Percentiles rank a stretch among this genome's conserved stretches.
Conservation (phyloP, 352 stramenopile species). For the Ophiocytium majus region DNA sequence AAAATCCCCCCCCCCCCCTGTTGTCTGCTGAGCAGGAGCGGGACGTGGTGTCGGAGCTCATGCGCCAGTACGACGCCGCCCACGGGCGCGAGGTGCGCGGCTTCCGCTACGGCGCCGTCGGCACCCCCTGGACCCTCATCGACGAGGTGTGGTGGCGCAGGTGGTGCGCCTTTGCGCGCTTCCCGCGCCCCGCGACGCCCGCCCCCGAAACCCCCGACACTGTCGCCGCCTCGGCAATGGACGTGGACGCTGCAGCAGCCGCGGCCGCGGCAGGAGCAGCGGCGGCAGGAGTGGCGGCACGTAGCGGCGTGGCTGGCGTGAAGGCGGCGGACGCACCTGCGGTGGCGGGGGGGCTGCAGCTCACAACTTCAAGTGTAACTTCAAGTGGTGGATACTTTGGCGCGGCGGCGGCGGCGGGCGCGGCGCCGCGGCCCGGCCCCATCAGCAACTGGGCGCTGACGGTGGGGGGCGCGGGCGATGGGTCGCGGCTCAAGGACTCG, state of each 20-base stretch:
- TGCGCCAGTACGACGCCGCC: conserved; percentile 14
- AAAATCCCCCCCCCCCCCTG: no score
- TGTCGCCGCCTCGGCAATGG: not conserved
- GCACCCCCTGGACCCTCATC: conserved; percentile 15
- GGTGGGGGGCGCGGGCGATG: not conserved
- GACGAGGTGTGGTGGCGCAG: not conserved
- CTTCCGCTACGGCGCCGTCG: conserved; percentile 1
- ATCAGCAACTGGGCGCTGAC: conserved; percentile 19
- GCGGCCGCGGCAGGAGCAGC: not conserved
- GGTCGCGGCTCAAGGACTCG: not conserved
- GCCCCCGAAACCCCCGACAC: no score
- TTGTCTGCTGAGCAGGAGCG: no score
- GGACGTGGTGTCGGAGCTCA: conserved; percentile 40
- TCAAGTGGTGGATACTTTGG: not conserved
- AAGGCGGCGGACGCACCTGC: not conserved
- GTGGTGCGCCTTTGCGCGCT: not conserved
- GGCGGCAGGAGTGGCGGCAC: not conserved
- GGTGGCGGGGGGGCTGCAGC: not conserved
- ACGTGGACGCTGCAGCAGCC: no score
- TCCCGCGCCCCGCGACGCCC: not conserved
- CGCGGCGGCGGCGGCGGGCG: no score
- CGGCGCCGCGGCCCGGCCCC: not conserved
- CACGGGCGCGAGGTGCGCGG: not conserved
- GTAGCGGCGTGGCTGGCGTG: not conserved
- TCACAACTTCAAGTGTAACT: no score